Percentiles rank a stretch among this genome's conserved stretches.
Conservation (phyloP, 148 eudicot genomes). For the Arctostaphylos glauca region DNA sequence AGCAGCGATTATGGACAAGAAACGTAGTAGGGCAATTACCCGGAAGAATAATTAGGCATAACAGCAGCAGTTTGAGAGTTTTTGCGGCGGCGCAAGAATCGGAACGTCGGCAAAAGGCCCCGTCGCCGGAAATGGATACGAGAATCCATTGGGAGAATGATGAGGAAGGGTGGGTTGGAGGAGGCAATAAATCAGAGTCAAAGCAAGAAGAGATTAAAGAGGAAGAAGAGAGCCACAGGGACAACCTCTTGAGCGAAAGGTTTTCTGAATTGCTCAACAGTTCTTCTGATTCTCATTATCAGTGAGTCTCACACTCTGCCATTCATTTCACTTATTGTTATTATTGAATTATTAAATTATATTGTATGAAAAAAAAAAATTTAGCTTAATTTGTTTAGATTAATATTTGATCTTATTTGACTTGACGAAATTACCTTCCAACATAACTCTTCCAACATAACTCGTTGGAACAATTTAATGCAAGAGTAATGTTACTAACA, state of each 20-base stretch:
- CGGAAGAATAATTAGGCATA: constrained; percentile 10
- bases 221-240: constrained; percentile 30
- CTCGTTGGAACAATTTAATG: too few relatives aligned
- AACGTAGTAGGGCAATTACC: neutral
- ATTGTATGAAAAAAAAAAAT: too few relatives aligned
- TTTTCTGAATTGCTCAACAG: constrained; percentile 68
- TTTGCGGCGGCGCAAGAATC: constrained; percentile 30
- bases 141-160: constrained; percentile 89
- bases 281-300: constrained; percentile 77
- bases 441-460: too few relatives aligned
- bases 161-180: constrained; percentile 86
- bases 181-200: constrained; percentile 17
- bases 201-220: constrained; percentile 31
- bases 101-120: constrained; percentile 27
- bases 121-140: constrained; percentile 61
- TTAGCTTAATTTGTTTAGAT: too few relatives aligned
- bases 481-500: too few relatives aligned
- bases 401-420: too few relatives aligned
- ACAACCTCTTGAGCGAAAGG: constrained; percentile 43
- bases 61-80: constrained; percentile 12
- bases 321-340: too few relatives aligned
- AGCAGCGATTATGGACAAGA: constrained; percentile 8
- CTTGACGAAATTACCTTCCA: too few relatives aligned
- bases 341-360: neutral
- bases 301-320: constrained; percentile 36